Base-by-base conservation (phyloP, 371 early-diverging fungal species). In the Mucor mucedo region DNA sequence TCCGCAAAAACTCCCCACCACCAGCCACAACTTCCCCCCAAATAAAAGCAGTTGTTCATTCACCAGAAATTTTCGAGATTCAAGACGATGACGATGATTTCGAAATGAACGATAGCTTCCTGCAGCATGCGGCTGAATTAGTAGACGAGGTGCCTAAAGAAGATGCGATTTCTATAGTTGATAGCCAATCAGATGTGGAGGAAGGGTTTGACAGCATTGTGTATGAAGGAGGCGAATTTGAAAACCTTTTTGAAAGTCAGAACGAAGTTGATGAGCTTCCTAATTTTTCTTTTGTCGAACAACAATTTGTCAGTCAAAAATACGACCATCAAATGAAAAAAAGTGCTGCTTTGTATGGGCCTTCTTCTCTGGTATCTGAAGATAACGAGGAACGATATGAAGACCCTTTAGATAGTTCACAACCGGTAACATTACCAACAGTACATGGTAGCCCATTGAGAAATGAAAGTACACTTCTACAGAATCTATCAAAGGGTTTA, bases 81-180 rank as follows among this genome's bases (percentile, higher is more conserved):
- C 42, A 52, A 41, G 61, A 61, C 8, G 52, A 61, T 0, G 55
- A 61, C 7, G 52, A 61, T 1, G 45, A 53, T 14, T 44, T 44
- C 14, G 44, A 14, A 16, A 44, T 16, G 44, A 16, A 44, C 14
- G 44, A 44, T 14, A 44, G 44, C 14, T 14, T 44, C 5, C 14
- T 44, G 5, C n/a, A 44, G 16, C 44, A 44, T 2, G 48, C 48
- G 16, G 28, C 28, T 8, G 48, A 14, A 1, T 21, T 28, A 48
- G 5, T 16, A 9, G 27, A 48, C 8, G 27, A 48, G 27, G 16
- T 11, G 27, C 28, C 14, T 8, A 8, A 28, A 28, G 11, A 28
- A 29, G 29, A 27, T 3, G 14, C 35, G 42, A 3, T 10, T 41
- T 9, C 48, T 5, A 16, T 44, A 10, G 5, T 14, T n/a, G n/a